phyloP scores from a whole-genome alignment of 2,329 filamentous ascomycete genomes.

The Hortaea werneckii region DNA sequence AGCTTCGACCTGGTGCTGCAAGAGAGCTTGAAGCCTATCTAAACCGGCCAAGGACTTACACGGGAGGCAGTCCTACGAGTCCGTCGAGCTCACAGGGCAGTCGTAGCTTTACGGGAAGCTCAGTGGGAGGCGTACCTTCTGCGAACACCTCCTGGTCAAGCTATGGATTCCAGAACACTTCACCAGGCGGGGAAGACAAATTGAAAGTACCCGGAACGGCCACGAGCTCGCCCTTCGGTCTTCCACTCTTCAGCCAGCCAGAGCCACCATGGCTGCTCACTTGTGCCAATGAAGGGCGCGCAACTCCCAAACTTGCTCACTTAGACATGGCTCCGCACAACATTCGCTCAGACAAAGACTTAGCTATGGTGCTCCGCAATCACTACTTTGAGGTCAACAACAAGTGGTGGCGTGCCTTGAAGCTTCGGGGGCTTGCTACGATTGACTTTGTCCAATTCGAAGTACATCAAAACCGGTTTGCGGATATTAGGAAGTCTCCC shows the following conservation, averaged over 20 bases:
- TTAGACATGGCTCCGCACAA: slow-evolving; percentile 25
- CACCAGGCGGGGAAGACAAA: background rate
- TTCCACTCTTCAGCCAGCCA: background rate
- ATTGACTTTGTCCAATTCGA: slow-evolving; percentile 31
- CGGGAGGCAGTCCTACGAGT: slow-evolving; percentile 10
- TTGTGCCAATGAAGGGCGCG: slow-evolving; percentile 28
- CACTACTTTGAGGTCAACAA: slow-evolving; percentile 27
- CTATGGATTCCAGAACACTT: background rate
- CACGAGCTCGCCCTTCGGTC: background rate
- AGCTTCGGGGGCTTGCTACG: slow-evolving; percentile 26
- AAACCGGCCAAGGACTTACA: slow-evolving; percentile 23
- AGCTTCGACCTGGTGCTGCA: slow-evolving; percentile 28
- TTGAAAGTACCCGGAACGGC: slow-evolving; percentile 4
- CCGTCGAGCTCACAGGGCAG: slow-evolving; percentile 4
- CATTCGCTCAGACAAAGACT: slow-evolving; percentile 27
- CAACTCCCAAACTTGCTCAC: slow-evolving; percentile 29
- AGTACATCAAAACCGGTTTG: slow-evolving; percentile 28
- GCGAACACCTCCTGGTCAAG: slow-evolving; percentile 2
- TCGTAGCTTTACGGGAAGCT: slow-evolving; percentile 3
- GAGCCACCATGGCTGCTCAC: slow-evolving; percentile 28
- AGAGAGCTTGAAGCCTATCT: slow-evolving; percentile 29
- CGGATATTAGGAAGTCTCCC: slow-evolving; percentile 28
- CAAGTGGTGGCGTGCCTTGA: slow-evolving; percentile 23
- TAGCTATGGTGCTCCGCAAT: slow-evolving; percentile 23
- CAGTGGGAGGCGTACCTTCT: slow-evolving; percentile 3